Conservation (phyloP, 23 red algal species). For the Pyropia haitanensis region DNA sequence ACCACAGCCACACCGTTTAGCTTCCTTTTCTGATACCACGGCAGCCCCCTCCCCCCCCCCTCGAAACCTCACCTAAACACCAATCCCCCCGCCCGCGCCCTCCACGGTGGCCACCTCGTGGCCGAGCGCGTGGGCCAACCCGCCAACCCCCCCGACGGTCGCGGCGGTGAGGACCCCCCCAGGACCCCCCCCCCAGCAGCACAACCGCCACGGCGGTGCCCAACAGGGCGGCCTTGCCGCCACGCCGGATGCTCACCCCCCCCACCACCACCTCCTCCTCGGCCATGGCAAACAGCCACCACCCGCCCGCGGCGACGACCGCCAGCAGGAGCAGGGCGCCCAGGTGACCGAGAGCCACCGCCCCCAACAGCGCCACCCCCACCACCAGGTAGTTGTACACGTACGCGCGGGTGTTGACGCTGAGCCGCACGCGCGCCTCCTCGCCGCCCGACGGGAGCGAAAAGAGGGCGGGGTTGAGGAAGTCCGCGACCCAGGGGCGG, state of each 20-base stretch:
- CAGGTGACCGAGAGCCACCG: background rate
- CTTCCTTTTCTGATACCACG: background rate
- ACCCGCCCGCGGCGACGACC: background rate
- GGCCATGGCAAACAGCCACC: background rate
- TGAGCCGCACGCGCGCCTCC: too few relatives aligned
- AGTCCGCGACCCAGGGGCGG: too few relatives aligned
- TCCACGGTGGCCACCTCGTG: background rate
- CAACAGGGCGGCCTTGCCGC: background rate
- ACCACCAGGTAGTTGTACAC: background rate
- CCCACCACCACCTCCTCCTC: background rate
- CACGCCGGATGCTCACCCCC: background rate
- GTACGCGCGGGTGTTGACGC: too few relatives aligned
- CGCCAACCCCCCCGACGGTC: background rate
- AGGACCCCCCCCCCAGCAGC: background rate
- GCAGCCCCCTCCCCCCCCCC: background rate
- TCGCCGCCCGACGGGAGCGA: too few relatives aligned
- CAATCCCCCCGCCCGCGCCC: background rate
- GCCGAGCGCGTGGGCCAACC: background rate
- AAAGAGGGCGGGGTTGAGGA: too few relatives aligned
- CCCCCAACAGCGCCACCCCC: background rate
- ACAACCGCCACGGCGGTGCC: background rate
- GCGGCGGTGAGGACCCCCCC: background rate
- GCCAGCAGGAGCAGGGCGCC: background rate
- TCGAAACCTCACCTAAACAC: background rate
- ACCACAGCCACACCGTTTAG: background rate